Conservation (phyloP, 805 yeast genomes). For the Metschnikowia arizonensis region DNA sequence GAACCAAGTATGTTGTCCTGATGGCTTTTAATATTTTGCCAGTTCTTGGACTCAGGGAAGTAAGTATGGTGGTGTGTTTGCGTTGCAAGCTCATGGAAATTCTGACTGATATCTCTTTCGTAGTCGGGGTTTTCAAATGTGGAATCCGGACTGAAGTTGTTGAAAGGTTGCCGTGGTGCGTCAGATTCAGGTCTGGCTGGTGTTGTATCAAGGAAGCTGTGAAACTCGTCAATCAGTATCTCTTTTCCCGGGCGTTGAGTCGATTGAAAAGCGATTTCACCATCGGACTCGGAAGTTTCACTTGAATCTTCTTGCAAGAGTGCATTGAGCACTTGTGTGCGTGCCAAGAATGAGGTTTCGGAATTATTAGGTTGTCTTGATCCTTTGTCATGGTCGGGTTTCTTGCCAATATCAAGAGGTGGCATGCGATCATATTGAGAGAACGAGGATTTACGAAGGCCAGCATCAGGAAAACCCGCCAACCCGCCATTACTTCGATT, state of each 20-base stretch:
- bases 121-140: constrained; percentile 9
- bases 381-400: background rate
- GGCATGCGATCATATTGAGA: background rate
- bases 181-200: background rate
- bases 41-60: background rate
- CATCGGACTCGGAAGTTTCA: background rate
- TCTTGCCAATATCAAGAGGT: background rate
- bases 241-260: background rate
- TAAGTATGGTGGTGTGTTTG: constrained; percentile 8
- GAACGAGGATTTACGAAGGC: background rate
- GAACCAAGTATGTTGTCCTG: background rate
- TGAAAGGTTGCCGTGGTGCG: background rate
- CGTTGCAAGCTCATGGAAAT: constrained; percentile 12
- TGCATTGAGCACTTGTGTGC: background rate
- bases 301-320: background rate
- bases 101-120: constrained; percentile 10
- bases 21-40: background rate
- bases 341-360: constrained; percentile 2
- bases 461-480: background rate
- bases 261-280: background rate
- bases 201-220: background rate
- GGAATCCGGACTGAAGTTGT: constrained; percentile 14
- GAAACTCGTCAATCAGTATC: background rate
- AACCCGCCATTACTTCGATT: background rate
- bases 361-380: too few species aligned